Base-by-base conservation (phyloP, 768 basidiomycete species). In the Leccinum uliginosum region DNA sequence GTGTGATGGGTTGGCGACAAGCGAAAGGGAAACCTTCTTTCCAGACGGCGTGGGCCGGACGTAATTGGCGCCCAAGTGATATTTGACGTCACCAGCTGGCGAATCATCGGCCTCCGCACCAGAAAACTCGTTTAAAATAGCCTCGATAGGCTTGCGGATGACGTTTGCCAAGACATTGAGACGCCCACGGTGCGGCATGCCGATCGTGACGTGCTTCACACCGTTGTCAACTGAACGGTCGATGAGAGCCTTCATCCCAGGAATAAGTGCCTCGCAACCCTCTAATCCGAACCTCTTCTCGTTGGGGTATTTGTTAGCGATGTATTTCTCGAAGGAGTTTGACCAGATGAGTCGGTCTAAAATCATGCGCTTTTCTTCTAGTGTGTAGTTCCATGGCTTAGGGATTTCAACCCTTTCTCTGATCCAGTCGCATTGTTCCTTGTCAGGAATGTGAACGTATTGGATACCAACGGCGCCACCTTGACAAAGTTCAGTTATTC, bases 341-440 rank as follows among this genome's bases (percentile, higher is more conserved):
- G 96, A 98, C 97, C 97, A 99, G 71, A 98, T 98, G 65, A 98
- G 87, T 59, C 97, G 91, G 76, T 99, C 97, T 55, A 99, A 84
- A 62, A 99, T 95, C 91, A 98, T 95, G 48, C 93, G 87, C 76
- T 98, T 99, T 78, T 99, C 97, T 65, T 99, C 97, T 52, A 95
- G 83, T 51, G 90, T 91, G 76, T 98, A 99, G 67, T 94, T 93
- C 93, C 93, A 98, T 7, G 96, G 96, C 65, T 90, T 87, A 1
- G 97, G 97, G 15, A 88, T 86, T 73, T 99, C 97, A 46, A 98
- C 80, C 57, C 97, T 91, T 69, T 94, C 93, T 62, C 97, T 83
- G 66, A 99, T 95, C 97, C 97, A 99, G 75, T 99, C 95, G 69
- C 97, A 99, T 71, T 99, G 92, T 62, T 95, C 92, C 78, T 96